phyloP scores from a whole-genome alignment of 2,329 filamentous ascomycete species.

The Neodidymelliopsis sp. region DNA sequence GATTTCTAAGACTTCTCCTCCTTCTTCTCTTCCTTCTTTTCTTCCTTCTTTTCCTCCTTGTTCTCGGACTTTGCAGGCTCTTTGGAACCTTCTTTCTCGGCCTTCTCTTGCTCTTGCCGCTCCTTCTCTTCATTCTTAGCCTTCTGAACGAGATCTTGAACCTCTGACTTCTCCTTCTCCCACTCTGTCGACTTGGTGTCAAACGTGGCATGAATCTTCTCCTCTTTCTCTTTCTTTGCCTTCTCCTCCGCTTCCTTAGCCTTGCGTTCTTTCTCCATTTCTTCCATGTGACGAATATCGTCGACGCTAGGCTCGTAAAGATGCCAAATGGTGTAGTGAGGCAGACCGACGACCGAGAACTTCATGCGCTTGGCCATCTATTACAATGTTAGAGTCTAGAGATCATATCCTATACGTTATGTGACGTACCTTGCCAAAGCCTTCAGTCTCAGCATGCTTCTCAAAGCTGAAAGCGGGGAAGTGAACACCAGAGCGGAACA shows the following conservation, averaged over 20 bases:
- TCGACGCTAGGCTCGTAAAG: constrained; percentile 98
- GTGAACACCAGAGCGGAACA: constrained; percentile 93
- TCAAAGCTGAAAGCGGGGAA: constrained; percentile 99
- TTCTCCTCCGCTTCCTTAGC: constrained; percentile 82
- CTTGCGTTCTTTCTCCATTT: constrained; percentile 90
- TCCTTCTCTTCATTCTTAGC: constrained; percentile 55
- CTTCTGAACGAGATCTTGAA: constrained; percentile 71
- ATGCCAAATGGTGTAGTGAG: constrained; percentile 99
- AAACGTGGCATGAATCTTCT: constrained; percentile 83
- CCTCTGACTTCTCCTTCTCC: constrained; percentile 86
- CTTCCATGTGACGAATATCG: constrained; percentile 97
- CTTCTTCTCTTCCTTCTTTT: constrained; percentile 36
- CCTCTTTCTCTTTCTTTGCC: constrained; percentile 73
- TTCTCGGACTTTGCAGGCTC: constrained; percentile 66
- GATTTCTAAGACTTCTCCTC: constrained; percentile 15
- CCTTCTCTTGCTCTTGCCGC: constrained; percentile 51
- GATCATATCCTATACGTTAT: neutral
- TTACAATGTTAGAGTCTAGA: constrained; percentile 32
- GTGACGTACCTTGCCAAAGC: constrained; percentile 86
- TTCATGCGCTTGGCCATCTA: constrained; percentile 98
- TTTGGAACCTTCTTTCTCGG: constrained; percentile 52
- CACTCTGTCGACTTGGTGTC: constrained; percentile 79
- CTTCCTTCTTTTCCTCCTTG: constrained; percentile 47
- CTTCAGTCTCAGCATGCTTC: constrained; percentile 97
- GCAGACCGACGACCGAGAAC: constrained; percentile 92